Evolutionary conservation across 1,139 yeast genomes (phyloP).

Genomic region (Geotrichum bryndzae): DNA sequence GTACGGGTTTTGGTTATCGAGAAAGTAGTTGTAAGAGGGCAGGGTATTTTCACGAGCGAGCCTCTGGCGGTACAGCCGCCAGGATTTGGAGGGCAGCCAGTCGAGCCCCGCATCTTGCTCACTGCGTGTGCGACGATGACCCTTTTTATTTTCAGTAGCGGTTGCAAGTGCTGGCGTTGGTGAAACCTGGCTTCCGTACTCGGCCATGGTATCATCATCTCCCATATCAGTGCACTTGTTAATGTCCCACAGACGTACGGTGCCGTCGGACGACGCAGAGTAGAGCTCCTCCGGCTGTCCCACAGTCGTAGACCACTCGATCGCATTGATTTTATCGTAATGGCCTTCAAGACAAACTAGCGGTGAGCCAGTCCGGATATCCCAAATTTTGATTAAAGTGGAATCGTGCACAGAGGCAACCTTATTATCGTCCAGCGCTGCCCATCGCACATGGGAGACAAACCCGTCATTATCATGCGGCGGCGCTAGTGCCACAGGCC

Average conservation of each 20-base stretch:
- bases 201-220: not conserved
- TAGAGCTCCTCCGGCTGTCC: slow-evolving; percentile 47
- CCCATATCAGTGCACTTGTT: slow-evolving; percentile 27
- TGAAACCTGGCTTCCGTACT: not conserved
- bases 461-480: slow-evolving; percentile 37
- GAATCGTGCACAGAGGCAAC: slow-evolving; percentile 64
- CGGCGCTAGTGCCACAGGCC: slow-evolving; percentile 40
- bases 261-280: slow-evolving; percentile 67
- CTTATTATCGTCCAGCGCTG: slow-evolving; percentile 51
- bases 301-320: slow-evolving; percentile 50
- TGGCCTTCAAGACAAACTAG: slow-evolving; percentile 54
- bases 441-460: slow-evolving; percentile 55
- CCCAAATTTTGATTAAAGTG: slow-evolving; percentile 65
- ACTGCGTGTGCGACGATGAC: not conserved
- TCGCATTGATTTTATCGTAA: slow-evolving; percentile 46
- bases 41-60: slow-evolving; percentile 28
- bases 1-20: slow-evolving; percentile 23
- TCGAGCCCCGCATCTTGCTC: slow-evolving; percentile 17
- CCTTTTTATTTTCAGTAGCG: too few species aligned
- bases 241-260: slow-evolving; percentile 67
- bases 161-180: not conserved
- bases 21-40: slow-evolving; percentile 28
- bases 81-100: slow-evolving; percentile 32
- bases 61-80: slow-evolving; percentile 33
- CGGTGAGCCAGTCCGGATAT: slow-evolving; percentile 52